Base-by-base conservation (phyloP, 148 eudicot genomes). In the Limonium bicolor region DNA sequence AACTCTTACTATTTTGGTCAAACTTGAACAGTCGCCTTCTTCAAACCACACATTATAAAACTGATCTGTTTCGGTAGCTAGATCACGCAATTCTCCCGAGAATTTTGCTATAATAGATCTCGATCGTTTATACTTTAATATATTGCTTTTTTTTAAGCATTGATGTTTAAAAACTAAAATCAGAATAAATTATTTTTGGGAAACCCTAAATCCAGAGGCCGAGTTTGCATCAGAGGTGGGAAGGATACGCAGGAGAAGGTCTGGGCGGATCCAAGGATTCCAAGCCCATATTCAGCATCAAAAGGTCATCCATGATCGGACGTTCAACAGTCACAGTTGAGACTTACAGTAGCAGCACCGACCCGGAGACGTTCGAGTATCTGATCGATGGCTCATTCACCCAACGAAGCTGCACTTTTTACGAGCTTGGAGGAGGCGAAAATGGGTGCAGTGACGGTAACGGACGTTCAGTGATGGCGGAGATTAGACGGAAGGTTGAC, bases 191-290 rank as follows among this genome's bases (percentile, higher is more conserved):
- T 17, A 16, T 13, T 4, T 14, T 38, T 14, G 16, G 4, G 7
- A 8, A 6, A 23, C 42, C 6, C 16, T 36, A 36, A 8, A 4
- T 7, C 37, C 66, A 88, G 96, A 61, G 96, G 53, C 81, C 78
- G 46, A 88, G 94, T 60, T 40, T 83, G 20, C 94, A 88, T 57
- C 80, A 83, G 13, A 65, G 96, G 27, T 88, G 96, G 96, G 96
- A 88, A 34, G 96, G 96, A 0, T 83, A 60, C 58, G 2, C 58
- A 29, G 94, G 96, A 15, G 96, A 88, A 48, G 46, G 72, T 35
- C 31, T 6, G 0, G 81, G 77, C 0, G 78, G 78, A 4, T 59
- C 75, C 7, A n/a, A n/a, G n/a, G n/a, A n/a, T n/a, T 39, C 27
- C 34, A 83, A 83, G 50, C 86, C 96, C 7, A 64, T 72, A 12